Base-by-base conservation (phyloP, 208 protist genomes). In the Wallacemonas sp. region DNA sequence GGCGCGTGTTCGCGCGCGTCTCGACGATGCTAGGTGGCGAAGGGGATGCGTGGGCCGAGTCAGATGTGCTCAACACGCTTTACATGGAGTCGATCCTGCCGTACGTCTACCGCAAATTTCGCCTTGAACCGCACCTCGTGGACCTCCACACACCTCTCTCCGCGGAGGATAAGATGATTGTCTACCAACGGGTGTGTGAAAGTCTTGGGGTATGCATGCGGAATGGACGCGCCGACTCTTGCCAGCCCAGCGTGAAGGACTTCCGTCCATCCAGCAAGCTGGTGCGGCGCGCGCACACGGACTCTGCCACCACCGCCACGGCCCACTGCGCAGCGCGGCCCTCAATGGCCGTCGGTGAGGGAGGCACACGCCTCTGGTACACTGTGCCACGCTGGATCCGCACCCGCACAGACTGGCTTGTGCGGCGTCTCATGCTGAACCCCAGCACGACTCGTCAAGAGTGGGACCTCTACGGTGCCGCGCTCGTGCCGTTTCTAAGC, bases 31-130 rank as follows among this genome's bases (percentile, higher is more conserved):
- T n/a, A 29, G 2, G 41, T n/a, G 57, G 36, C 1, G 19, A 66
- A 15, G 63, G 59, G 32, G 46, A 62, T 10, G 52, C 60, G 21
- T 76, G 68, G 76, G 52, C 48, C 6, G 73, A 70, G 55, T 55
- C 61, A 4, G 76, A 67, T n/a, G 38, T 44, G 5, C 44, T 82
- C 42, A 75, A 63, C 37, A 37, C 53, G 15, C 33, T 79, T 54
- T 83, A 69, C 46, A 60, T 59, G 22, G 72, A 76, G 46, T 50
- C 58, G 13, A 48, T 79, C 19, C 58, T 83, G 13, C 78, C 78
- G 1, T 74, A 61, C 46, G 70, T 76, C 27, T 79, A 71, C 44
- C 67, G 69, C 34, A 83, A 83, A 63, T 83, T 83, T 37, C 71
- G 73, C 24, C 52, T 58, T n/a, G 68, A 48, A 19, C 38, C 38